These are phyloP conservation scores for Lasiosphaeria hispida DNA, from an alignment of 495 filamentous ascomycete species.

Conservation along the genomic window DNA sequence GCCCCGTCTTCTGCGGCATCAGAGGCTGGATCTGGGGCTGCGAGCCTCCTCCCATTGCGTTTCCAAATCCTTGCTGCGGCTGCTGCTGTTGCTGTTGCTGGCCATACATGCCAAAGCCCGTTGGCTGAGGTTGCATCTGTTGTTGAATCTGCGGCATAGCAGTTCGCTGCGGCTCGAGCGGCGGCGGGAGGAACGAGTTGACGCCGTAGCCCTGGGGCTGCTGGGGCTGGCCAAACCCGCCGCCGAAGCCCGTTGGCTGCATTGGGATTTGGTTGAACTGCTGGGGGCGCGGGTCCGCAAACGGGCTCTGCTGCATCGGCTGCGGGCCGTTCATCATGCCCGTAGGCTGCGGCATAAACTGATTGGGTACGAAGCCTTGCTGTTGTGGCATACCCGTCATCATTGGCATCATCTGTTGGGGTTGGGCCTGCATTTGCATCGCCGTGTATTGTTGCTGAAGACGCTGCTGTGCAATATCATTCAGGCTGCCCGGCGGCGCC, in stretches of 20 bases:
- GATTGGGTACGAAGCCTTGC: constrained; percentile 54
- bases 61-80: constrained; percentile 51
- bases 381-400: constrained; percentile 49
- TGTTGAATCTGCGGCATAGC: constrained; percentile 50
- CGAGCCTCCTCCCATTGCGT: constrained; percentile 14
- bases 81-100: constrained; percentile 55
- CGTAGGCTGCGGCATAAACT: constrained; percentile 48
- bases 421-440: constrained; percentile 24
- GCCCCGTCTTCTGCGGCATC: constrained; percentile 86
- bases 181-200: constrained; percentile 54
- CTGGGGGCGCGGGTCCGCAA: constrained; percentile 51
- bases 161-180: constrained; percentile 48
- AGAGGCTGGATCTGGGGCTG: constrained; percentile 48
- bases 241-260: constrained; percentile 64
- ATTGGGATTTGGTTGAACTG: constrained; percentile 51
- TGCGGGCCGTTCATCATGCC: constrained; percentile 37
- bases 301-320: constrained; percentile 37
- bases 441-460: constrained; percentile 53
- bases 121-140: constrained; percentile 63
- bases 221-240: constrained; percentile 46
- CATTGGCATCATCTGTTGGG: constrained; percentile 37
- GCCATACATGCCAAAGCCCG: constrained; percentile 58
- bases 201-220: constrained; percentile 53
- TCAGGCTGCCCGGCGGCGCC: constrained; percentile 68
- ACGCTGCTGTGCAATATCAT: constrained; percentile 67